Base-by-base conservation (phyloP, 2,329 filamentous ascomycete species). In the Trichoderma sp. region DNA sequence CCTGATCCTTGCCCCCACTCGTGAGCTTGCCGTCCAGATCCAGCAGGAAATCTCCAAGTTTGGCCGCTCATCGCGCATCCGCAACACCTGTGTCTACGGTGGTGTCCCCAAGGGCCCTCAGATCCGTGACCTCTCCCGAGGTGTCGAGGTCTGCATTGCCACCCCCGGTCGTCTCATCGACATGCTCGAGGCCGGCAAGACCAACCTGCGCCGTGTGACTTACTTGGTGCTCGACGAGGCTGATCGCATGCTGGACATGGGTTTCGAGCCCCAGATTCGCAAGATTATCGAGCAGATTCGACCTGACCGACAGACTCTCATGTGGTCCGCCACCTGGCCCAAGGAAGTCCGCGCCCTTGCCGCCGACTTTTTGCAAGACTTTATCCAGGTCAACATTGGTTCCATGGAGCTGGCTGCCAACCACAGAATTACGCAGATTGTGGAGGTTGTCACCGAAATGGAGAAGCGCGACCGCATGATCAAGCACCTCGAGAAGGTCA, bases 221-320 rank as follows among this genome's bases (percentile, higher is more conserved):
- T 99, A 99, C 86, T 88, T 99, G 72, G 96, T 98, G 76, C 94
- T 99, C 75, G 96, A 99, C 79, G 96, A 99, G 87, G 96, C 96
- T 82, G 96, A 99, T 85, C 95, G 96, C 80, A 99, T 99, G 96
- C 88, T 99, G 82, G 96, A 99, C 86, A 99, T 99, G 96, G 96
- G 96, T 90, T 98, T 99, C 85, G 96, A 99, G 86, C 96, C 96
- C 76, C 96, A 98, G 83, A 98, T 99, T 79, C 94, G 96, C 86
- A 98, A 98, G 87, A 98, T 99, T 76, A 95, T 99, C 77, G 89
- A 92, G 75, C 96, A 99, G 86, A 98, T 98, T 83, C 94, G 96
- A 77, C 96, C 96, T 69, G 96, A 99, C 82, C 92, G 96, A 88
- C 96, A 99, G 84, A 99, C 96, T 74, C 96, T 96, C 87, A 97